Conservation (phyloP, 768 basidiomycete genomes). For the Mrakia frigida region DNA sequence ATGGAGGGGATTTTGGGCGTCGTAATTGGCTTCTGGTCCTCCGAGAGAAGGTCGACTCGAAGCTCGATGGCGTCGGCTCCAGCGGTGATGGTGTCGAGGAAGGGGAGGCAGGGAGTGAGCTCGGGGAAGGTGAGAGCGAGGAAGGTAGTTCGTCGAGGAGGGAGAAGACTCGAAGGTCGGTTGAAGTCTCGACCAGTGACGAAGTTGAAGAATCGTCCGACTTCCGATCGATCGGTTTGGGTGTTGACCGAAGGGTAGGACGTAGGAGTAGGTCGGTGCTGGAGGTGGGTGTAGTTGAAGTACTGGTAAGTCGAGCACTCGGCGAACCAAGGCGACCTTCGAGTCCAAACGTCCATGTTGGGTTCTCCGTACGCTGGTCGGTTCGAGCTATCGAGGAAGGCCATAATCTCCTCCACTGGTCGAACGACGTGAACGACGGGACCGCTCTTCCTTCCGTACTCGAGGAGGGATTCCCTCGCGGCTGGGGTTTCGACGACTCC, state of each 20-base stretch:
- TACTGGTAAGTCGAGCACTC: conserved; percentile 80
- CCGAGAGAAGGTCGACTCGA: conserved; percentile 80
- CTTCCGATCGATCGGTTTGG: conserved; percentile 51
- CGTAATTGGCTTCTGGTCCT: conserved; percentile 46
- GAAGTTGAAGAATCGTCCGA: conserved; percentile 80
- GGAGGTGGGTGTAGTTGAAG: conserved; percentile 53
- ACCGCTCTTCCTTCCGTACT: conserved; percentile 58
- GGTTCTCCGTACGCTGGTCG: conserved; percentile 87
- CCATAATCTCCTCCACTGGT: conserved; percentile 71
- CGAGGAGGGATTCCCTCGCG: conserved; percentile 65
- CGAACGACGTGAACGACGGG: conserved; percentile 81
- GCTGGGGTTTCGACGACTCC: conserved; percentile 83
- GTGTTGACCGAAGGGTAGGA: conserved; percentile 32
- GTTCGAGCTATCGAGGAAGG: conserved; percentile 59
- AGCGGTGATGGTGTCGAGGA: conserved; percentile 65
- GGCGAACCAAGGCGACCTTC: conserved; percentile 79
- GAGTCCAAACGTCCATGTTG: conserved; percentile 71
- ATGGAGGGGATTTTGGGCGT: conserved; percentile 59
- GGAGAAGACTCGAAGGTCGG: conserved; percentile 44
- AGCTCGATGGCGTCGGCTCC: conserved; percentile 91
- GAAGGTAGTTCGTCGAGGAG: conserved; percentile 75
- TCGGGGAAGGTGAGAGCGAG: conserved; percentile 89
- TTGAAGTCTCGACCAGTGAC: conserved; percentile 70
- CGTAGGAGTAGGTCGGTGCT: conserved; percentile 28
- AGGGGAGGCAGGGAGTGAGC: conserved; percentile 60